Conservation (phyloP, 108 stramenopile genomes). For the Nitzschia palea region DNA sequence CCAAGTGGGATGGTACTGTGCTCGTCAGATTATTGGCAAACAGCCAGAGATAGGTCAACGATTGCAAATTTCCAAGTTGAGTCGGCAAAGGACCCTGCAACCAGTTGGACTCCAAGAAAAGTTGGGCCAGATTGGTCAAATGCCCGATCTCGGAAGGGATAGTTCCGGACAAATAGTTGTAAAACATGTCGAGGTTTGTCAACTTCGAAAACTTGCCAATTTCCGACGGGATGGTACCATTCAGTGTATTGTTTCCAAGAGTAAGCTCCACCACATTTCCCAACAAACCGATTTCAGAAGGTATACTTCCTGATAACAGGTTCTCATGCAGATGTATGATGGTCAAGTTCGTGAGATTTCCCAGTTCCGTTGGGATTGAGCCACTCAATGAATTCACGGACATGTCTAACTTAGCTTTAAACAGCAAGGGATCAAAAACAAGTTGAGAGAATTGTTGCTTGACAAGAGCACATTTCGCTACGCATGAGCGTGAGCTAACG, state of each 20-base stretch:
- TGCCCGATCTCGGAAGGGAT: constrained; percentile 56
- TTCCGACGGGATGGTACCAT: constrained; percentile 41
- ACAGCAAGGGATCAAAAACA: background rate
- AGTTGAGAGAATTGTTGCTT: background rate
- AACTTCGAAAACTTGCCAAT: constrained; percentile 35
- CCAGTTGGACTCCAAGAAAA: constrained; percentile 29
- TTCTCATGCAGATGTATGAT: background rate
- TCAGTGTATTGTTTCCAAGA: constrained; percentile 7
- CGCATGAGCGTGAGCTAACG: background rate
- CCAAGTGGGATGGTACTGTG: constrained; percentile 46
- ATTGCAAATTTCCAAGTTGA: constrained; percentile 28
- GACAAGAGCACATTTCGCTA: background rate
- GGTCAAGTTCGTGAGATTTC: background rate
- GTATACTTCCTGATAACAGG: constrained; percentile 41
- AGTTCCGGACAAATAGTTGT: constrained; percentile 33
- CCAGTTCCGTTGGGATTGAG: constrained; percentile 13
- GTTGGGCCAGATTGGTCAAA: constrained; percentile 42
- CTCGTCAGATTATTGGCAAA: constrained; percentile 49
- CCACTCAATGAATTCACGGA: constrained; percentile 2
- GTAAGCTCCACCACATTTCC: background rate
- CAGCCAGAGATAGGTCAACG: constrained; percentile 34
- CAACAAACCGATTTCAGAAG: constrained; percentile 39
- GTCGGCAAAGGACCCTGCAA: constrained; percentile 23
- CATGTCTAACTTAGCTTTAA: background rate
- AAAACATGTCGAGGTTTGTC: constrained; percentile 8